Evolutionary conservation across 345 rosid species (phyloP), one percentile per base, ranked within the genome.

Genomic region (Kandelia obovata): DNA sequence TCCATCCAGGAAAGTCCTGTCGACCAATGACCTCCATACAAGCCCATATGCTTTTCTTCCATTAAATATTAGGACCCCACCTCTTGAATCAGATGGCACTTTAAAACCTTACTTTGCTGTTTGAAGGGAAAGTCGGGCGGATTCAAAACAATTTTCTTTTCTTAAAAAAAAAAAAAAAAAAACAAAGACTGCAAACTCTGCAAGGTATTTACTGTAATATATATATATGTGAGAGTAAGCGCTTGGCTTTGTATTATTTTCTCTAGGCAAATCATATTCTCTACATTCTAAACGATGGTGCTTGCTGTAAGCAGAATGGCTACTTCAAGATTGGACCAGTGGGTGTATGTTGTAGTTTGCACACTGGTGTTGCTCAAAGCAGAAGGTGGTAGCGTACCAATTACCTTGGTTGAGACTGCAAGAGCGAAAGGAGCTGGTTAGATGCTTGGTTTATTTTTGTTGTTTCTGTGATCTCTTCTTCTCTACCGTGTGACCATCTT

Each of bases 401-500:
- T 75, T 15, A 75, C 70, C 26, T 51, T 75, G 26, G 57, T 75
- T 30, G 32, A 75, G 35, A 47, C 58, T 51, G 78, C 78, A 23
- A 60, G 6, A 46, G 64, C 78, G 1, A 69, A 17, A 28, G 78
- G 78, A 69, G 78, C 78, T 75, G 73, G 78, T 75, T 1, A 69
- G 17, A 5, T 7, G 15, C 27, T 37, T 6, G 0, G 5, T 5
- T 26, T 6, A 2, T 23, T 27, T 34, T 53, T 4, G 5, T 30
- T 11, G 20, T 0, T 25, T n/a, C 19, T 17, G 11, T 35, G 16
- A 34, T 58, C 10, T 37, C 27, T 7, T 62, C 15, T 34, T 32
- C 25, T 62, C 15, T 6, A 2, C 5, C 37, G 1, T 7, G 0
- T 11, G 49, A 43, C 2, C 55, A 3, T 21, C 35, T 37, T 28